phyloP scores from a whole-genome alignment of 805 yeast genomes.

The Priceomyces carsonii region DNA sequence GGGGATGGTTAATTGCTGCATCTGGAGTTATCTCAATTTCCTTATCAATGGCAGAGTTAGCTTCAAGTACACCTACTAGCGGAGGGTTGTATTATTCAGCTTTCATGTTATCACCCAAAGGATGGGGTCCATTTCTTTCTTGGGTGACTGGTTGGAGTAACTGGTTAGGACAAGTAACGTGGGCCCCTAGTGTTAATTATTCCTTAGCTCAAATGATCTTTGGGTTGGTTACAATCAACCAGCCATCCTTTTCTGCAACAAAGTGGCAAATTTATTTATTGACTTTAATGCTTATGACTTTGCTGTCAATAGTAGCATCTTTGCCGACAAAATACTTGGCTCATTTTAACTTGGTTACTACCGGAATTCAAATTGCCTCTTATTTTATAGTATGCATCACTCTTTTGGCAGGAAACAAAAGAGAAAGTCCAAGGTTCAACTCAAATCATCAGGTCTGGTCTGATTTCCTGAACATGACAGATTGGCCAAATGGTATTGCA shows the following conservation, averaged over 20 bases:
- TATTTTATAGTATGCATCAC: constrained; percentile 24
- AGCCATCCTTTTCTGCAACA: not conserved
- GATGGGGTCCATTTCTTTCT: constrained; percentile 19
- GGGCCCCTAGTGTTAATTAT: constrained; percentile 29
- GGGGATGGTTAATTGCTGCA: constrained; percentile 3
- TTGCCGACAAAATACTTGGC: constrained; percentile 23
- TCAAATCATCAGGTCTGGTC: constrained; percentile 1
- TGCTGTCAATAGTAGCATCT: constrained; percentile 21
- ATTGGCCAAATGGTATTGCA: constrained; percentile 45
- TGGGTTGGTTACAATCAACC: constrained; percentile 22
- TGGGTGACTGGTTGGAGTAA: constrained; percentile 28
- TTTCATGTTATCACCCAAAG: constrained; percentile 27
- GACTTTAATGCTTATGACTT: constrained; percentile 25
- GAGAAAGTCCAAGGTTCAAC: constrained; percentile 13
- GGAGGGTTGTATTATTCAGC: constrained; percentile 40
- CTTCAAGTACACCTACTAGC: constrained; percentile 27
- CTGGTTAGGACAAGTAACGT: constrained; percentile 24
- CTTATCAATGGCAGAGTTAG: constrained; percentile 25
- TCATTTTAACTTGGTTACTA: constrained; percentile 21
- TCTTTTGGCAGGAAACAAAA: constrained; percentile 24
- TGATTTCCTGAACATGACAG: not conserved
- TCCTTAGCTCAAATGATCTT: constrained; percentile 29
- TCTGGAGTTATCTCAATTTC: constrained; percentile 25
- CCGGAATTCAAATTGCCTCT: constrained; percentile 22
- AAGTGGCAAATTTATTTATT: constrained; percentile 1